phyloP scores from a whole-genome alignment of 495 filamentous ascomycete genomes.

The Collariella sp. region DNA sequence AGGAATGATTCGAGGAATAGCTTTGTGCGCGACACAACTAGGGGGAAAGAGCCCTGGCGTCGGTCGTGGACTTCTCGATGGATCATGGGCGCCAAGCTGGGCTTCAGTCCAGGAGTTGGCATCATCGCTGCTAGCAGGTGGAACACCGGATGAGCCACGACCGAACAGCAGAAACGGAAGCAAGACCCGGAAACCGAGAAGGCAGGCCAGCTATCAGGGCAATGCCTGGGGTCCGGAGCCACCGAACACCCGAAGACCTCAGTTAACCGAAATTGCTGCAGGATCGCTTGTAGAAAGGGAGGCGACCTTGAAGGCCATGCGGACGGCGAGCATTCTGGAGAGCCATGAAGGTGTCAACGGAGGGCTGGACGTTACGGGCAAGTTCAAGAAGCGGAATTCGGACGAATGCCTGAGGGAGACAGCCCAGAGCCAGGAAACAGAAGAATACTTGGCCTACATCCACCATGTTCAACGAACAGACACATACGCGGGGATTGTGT shows the following conservation, averaged over 20 bases:
- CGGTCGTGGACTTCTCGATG: constrained; percentile 32
- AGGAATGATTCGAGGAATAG: constrained; percentile 26
- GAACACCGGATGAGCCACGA: constrained; percentile 16
- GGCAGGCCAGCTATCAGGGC: constrained; percentile 15
- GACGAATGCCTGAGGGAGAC: constrained; percentile 34
- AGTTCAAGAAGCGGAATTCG: constrained; percentile 47
- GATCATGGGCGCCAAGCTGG: constrained; percentile 41
- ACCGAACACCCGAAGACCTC: constrained; percentile 27
- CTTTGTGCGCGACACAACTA: constrained; percentile 20
- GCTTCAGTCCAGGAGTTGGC: constrained; percentile 38
- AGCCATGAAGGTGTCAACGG: constrained; percentile 42
- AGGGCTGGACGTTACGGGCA: constrained; percentile 38
- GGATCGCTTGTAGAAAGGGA: constrained; percentile 43
- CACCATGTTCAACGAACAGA: constrained; percentile 77
- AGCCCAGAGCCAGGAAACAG: constrained; percentile 32
- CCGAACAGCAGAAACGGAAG: constrained; percentile 25
- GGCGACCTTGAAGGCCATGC: constrained; percentile 38
- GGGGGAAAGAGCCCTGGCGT: constrained; percentile 27
- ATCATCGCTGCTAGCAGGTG: constrained; percentile 33
- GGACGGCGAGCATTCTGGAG: constrained; percentile 43
- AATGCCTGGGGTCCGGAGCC: constrained; percentile 37
- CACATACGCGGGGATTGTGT: constrained; percentile 80
- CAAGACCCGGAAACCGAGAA: constrained; percentile 17
- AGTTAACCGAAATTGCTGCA: constrained; percentile 37
- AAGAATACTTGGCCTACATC: constrained; percentile 76